Evolutionary conservation across 495 filamentous ascomycete genomes (phyloP).

Genomic region (Poronia punctata): DNA sequence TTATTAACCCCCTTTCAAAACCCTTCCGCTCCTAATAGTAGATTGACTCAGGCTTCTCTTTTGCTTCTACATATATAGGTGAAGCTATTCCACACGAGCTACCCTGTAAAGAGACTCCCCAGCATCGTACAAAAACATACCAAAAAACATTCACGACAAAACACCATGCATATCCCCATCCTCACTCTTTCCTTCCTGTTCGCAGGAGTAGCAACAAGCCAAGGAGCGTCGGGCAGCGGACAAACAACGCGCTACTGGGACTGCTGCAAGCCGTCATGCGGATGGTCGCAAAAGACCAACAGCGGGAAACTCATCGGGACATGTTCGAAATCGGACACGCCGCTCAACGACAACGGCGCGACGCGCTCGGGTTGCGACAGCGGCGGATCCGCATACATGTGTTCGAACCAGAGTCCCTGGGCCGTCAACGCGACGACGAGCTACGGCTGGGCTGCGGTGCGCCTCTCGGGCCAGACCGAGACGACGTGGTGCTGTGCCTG

Average conservation of each 20-base stretch:
- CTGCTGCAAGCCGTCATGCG: constrained; percentile 63
- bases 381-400: constrained; percentile 56
- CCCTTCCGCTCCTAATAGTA: no score
- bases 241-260: constrained; percentile 64
- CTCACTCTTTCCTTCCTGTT: constrained; percentile 10
- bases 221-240: constrained; percentile 34
- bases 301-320: constrained; percentile 35
- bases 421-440: constrained; percentile 47
- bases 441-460: constrained; percentile 61
- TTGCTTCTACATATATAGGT: no score
- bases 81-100: no score
- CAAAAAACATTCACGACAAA: not conserved
- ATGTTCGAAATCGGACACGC: constrained; percentile 52
- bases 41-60: no score
- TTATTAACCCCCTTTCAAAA: no score
- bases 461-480: constrained; percentile 46
- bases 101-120: no score
- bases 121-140: not conserved
- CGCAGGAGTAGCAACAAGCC: constrained; percentile 7
- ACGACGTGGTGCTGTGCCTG: constrained; percentile 59
- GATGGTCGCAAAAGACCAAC: constrained; percentile 51
- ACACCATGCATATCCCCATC: constrained; percentile 5
- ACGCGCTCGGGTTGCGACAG: constrained; percentile 41
- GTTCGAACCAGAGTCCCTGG: constrained; percentile 57
- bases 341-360: constrained; percentile 41